phyloP scores from a whole-genome alignment of 1,284 basidiomycete genomes.

The Papiliotrema terrestris region DNA sequence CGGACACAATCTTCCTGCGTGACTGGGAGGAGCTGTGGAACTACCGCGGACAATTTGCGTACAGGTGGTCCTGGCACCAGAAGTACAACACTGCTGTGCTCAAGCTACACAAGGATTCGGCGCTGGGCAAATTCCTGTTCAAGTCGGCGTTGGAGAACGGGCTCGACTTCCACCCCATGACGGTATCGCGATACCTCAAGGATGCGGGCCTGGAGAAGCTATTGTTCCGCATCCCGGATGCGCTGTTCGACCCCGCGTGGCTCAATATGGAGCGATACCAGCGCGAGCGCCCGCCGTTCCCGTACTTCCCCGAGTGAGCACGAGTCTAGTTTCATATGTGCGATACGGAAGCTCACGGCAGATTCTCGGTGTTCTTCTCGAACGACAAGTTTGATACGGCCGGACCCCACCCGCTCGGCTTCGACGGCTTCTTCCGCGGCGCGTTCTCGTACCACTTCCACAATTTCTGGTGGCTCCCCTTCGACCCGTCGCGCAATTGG shows the following conservation, averaged over 20 bases:
- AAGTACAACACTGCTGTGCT: conserved; percentile 85
- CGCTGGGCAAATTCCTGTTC: conserved; percentile 76
- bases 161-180: conserved; percentile 84
- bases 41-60: conserved; percentile 81
- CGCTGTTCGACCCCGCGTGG: conserved; percentile 83
- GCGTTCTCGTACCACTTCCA: conserved; percentile 84
- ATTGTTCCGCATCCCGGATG: conserved; percentile 73
- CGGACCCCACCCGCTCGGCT: conserved; percentile 69
- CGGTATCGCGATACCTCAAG: conserved; percentile 70
- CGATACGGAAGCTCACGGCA: conserved; percentile 29
- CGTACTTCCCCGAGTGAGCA: conserved; percentile 71
- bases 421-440: conserved; percentile 81
- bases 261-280: conserved; percentile 78
- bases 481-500: conserved; percentile 82
- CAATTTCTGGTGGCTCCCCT: conserved; percentile 89
- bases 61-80: conserved; percentile 73
- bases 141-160: conserved; percentile 78
- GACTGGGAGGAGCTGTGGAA: conserved; percentile 91
- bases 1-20: conserved; percentile 79
- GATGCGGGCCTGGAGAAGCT: conserved; percentile 71
- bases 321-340: background rate
- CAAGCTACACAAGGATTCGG: conserved; percentile 74
- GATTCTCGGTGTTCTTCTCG: conserved; percentile 76
- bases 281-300: conserved; percentile 74
- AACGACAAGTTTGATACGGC: conserved; percentile 65